Evolutionary conservation across 2,329 filamentous ascomycete genomes (phyloP).

Genomic region (Talaromyces sp.): DNA sequence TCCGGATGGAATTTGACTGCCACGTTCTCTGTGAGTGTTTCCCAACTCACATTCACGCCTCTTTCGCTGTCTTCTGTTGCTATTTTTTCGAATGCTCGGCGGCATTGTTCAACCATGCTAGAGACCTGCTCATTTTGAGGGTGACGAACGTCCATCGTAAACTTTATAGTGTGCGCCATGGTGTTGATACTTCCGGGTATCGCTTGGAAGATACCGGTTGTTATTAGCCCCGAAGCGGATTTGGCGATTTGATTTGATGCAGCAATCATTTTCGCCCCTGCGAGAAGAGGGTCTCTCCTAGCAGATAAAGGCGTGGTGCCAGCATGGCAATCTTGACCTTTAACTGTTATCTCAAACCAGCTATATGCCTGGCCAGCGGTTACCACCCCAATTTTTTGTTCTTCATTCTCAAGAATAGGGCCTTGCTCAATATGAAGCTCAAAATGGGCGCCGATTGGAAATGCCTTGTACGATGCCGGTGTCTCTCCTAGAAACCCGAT

Average conservation of each 20-base stretch:
- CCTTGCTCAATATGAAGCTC: conserved; percentile 81
- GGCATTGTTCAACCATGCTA: conserved; percentile 53
- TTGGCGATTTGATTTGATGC: conserved; percentile 60
- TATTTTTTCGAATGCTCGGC: conserved; percentile 53
- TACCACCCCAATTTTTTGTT: conserved; percentile 62
- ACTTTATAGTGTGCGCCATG: conserved; percentile 60
- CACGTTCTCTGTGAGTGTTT: conserved; percentile 54
- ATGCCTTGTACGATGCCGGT: conserved; percentile 51
- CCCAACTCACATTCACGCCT: conserved; percentile 51
- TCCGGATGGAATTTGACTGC: conserved; percentile 60
- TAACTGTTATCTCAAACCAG: conserved; percentile 63
- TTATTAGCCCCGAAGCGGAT: conserved; percentile 56
- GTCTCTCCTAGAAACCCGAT: conserved; percentile 64
- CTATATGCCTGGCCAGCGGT: conserved; percentile 66
- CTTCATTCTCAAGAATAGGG: conserved; percentile 61
- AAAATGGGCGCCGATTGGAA: conserved; percentile 70
- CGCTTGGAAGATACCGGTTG: conserved; percentile 62
- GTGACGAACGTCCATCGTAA: conserved; percentile 64
- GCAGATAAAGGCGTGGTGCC: conserved; percentile 64
- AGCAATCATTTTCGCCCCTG: conserved; percentile 61
- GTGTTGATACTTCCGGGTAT: conserved; percentile 65
- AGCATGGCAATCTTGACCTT: conserved; percentile 65
- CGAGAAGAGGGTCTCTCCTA: conserved; percentile 62
- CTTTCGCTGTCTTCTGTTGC: conserved; percentile 51
- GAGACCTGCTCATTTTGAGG: conserved; percentile 53